Evolutionary conservation across 2,329 filamentous ascomycete genomes (phyloP).

Genomic region (Aspergillus sp.): DNA sequence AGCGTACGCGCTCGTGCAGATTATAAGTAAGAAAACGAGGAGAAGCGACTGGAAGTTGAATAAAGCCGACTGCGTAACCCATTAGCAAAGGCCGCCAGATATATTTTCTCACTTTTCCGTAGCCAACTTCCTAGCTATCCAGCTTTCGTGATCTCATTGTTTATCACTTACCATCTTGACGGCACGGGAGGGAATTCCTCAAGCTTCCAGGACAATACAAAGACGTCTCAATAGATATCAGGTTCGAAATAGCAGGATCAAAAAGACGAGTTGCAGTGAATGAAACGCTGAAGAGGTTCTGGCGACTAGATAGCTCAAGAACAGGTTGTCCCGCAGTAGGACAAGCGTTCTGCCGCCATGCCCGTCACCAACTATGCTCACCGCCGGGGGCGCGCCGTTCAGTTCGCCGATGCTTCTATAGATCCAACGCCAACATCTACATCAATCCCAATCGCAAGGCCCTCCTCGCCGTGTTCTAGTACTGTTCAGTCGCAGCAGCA

Average conservation of each 20-base stretch:
- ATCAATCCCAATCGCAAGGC: background rate
- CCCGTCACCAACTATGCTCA: constrained; percentile 13
- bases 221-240: background rate
- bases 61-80: constrained; percentile 71
- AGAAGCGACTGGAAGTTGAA: constrained; percentile 99
- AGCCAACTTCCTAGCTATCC: background rate
- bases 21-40: constrained; percentile 88
- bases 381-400: constrained; percentile 12
- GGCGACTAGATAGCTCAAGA: background rate
- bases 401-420: background rate
- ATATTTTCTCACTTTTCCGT: background rate
- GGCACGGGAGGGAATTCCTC: background rate
- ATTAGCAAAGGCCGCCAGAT: background rate
- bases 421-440: constrained; percentile 1
- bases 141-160: background rate
- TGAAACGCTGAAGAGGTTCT: background rate
- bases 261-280: background rate
- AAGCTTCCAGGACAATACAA: background rate
- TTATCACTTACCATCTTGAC: constrained; percentile 33
- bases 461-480: background rate
- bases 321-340: constrained; percentile 14
- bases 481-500: constrained; percentile 1
- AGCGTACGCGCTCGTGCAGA: constrained; percentile 93
- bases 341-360: constrained; percentile 20
- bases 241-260: background rate